A percentile compares a stretch with the other conserved stretches of the same genome.
Conservation (phyloP, 2,329 filamentous ascomycete genomes). For the Paracamarosporium sp. region DNA sequence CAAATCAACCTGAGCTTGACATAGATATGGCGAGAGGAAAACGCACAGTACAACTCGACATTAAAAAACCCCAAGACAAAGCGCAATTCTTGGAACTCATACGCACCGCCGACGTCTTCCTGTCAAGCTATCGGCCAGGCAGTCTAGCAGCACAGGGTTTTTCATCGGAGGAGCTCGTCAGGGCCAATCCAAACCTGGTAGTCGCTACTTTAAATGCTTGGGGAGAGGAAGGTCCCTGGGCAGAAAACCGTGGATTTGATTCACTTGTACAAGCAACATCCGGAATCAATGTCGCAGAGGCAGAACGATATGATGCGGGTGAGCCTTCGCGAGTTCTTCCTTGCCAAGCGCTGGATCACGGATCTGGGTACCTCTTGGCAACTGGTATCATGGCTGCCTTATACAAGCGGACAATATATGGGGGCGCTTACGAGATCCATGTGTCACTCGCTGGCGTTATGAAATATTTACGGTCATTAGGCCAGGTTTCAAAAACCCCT, state of each 20-base stretch:
- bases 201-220: conserved; percentile 62
- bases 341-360: conserved; percentile 65
- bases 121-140: conserved; percentile 61
- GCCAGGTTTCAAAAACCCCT: conserved; percentile 54
- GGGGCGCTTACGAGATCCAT: conserved; percentile 59
- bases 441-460: conserved; percentile 63
- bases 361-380: conserved; percentile 62
- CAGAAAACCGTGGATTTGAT: conserved; percentile 59
- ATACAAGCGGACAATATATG: conserved; percentile 53
- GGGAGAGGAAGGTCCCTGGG: conserved; percentile 57
- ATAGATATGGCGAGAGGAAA: conserved; percentile 57
- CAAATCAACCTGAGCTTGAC: conserved; percentile 51
- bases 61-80: conserved; percentile 51
- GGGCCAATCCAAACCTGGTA: conserved; percentile 55
- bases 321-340: conserved; percentile 55
- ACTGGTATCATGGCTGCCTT: conserved; percentile 61
- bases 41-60: conserved; percentile 55
- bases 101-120: conserved; percentile 59
- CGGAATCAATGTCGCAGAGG: conserved; percentile 64
- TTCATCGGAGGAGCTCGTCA: conserved; percentile 45
- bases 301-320: conserved; percentile 50
- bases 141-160: conserved; percentile 55
- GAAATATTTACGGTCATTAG: conserved; percentile 64
- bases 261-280: conserved; percentile 63
- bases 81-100: conserved; percentile 52